Percentiles rank a stretch among this genome's conserved stretches.
These are phyloP conservation scores for Suaeda aralocaspica DNA, from an alignment of 148 eudicot genomes.

Conservation along the genomic window DNA sequence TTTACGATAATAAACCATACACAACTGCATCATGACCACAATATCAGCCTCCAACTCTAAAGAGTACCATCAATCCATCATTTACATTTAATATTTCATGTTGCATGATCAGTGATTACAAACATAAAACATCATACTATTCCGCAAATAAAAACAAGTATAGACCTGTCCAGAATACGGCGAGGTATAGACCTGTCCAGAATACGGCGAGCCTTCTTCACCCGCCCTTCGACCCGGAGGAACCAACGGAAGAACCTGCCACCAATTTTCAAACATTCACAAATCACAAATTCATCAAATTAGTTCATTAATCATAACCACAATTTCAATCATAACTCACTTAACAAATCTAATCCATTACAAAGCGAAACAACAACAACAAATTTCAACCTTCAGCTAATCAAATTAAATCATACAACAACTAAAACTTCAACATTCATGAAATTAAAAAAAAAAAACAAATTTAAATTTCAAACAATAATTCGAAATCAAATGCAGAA, in stretches of 20 bases:
- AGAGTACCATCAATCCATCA: not conserved
- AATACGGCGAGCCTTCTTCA: slow-evolving; percentile 92
- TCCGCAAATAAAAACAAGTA: not conserved
- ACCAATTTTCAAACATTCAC: not conserved
- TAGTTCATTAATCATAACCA: not conserved
- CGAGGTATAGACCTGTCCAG: slow-evolving; percentile 63
- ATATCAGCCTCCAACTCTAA: too few relatives aligned
- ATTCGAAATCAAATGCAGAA: not conserved
- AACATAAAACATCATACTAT: too few relatives aligned
- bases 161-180: slow-evolving; percentile 88
- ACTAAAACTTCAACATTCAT: not conserved
- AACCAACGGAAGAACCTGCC: slow-evolving; percentile 94
- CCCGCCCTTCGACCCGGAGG: slow-evolving; percentile 89
- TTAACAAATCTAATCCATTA: not conserved
- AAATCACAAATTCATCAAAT: not conserved
- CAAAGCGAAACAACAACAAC: not conserved
- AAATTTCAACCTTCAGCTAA: not conserved
- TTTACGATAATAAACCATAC: too few relatives aligned
- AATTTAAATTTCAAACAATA: too few relatives aligned
- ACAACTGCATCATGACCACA: too few relatives aligned
- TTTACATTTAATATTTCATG: too few relatives aligned
- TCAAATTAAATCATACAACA: not conserved
- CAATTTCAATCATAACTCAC: not conserved
- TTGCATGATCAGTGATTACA: not conserved
- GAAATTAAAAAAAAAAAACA: too few relatives aligned